Evolutionary conservation across 2,329 filamentous ascomycete genomes (phyloP), one percentile per base, ranked within the genome.

Genomic region (Hymenoscyphus linearis): DNA sequence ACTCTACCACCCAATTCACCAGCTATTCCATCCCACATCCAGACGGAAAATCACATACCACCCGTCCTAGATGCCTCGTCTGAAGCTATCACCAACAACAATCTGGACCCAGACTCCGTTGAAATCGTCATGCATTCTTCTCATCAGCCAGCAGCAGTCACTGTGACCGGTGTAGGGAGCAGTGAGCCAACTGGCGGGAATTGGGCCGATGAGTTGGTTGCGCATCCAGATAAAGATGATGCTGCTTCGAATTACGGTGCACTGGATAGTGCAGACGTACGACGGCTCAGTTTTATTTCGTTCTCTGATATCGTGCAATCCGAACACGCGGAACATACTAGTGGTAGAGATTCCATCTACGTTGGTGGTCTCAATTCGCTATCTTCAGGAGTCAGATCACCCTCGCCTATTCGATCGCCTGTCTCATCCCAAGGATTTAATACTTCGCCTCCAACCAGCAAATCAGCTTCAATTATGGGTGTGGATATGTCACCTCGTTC

Each of bases 231-330:
- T 58, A 76, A 75, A n/a, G 79, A 71, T 72, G 89, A 93, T 66
- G 80, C 80, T 27, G 85, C 85, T 1, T 90, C 88, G 61, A 91
- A 86, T 72, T 93, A 93, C 73, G 90, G 88, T 35, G 85, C 87
- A 53, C 78, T 93, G 64, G 92, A 96, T 70, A 83, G 82, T 44
- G 82, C 85, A 54, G 93, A 96, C 70, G 84, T 96, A 18, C 87
- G 91, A 53, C 86, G 93, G 25, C 77, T 98, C 64, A 95, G 90
- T 74, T 98, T 98, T 77, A 96, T 98, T 72, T 96, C 92, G 7
- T 98, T 98, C 75, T 93, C 93, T 64, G 93, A 98, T 70, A 91
- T 98, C 10, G 91, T 98, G 47, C 91, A 96, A 73, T 84, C 88
- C 36, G 90, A 95, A 73, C 90, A 93, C 69, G 85, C 84, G 34